Conservation (phyloP, 2,329 filamentous ascomycete genomes). For the Phialophora tarda region DNA sequence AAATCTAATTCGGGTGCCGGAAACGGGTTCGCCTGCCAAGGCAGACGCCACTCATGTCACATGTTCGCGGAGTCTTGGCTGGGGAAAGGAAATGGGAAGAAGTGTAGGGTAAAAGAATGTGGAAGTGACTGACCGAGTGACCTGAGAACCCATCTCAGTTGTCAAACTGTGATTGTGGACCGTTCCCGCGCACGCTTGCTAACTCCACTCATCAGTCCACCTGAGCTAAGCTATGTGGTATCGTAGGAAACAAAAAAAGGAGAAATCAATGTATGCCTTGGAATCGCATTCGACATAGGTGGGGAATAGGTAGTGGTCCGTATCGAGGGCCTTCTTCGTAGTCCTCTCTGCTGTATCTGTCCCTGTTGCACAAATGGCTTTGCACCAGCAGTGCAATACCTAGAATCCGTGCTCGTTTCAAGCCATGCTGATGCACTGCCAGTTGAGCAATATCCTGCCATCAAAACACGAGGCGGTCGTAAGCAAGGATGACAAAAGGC, state of each 20-base stretch:
- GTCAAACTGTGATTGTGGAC: constrained; percentile 35
- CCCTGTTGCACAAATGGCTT: constrained; percentile 32
- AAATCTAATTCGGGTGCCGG: not conserved
- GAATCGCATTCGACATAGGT: constrained; percentile 33
- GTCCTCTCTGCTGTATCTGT: constrained; percentile 27
- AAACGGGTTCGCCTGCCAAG: not conserved
- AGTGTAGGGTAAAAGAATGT: not conserved
- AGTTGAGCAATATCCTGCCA: constrained; percentile 29
- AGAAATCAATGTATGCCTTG: constrained; percentile 32
- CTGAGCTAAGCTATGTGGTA: constrained; percentile 39
- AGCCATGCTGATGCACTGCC: constrained; percentile 28
- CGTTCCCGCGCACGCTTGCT: constrained; percentile 35
- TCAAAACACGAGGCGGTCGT: constrained; percentile 24
- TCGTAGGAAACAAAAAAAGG: constrained; percentile 36
- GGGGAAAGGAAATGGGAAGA: not conserved
- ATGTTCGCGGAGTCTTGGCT: constrained; percentile 6
- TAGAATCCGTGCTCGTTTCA: constrained; percentile 29
- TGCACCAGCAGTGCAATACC: constrained; percentile 29
- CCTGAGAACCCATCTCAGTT: constrained; percentile 16
- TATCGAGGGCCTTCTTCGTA: constrained; percentile 18
- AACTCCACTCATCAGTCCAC: constrained; percentile 37
- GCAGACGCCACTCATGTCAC: constrained; percentile 9
- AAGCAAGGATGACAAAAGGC: constrained; percentile 29
- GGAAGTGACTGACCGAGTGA: constrained; percentile 9
- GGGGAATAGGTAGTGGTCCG: constrained; percentile 24